A percentile compares a stretch with the other conserved stretches of the same genome.
phyloP scores from a whole-genome alignment of 495 filamentous ascomycete species.

The Barbatosphaeria neglecta region DNA sequence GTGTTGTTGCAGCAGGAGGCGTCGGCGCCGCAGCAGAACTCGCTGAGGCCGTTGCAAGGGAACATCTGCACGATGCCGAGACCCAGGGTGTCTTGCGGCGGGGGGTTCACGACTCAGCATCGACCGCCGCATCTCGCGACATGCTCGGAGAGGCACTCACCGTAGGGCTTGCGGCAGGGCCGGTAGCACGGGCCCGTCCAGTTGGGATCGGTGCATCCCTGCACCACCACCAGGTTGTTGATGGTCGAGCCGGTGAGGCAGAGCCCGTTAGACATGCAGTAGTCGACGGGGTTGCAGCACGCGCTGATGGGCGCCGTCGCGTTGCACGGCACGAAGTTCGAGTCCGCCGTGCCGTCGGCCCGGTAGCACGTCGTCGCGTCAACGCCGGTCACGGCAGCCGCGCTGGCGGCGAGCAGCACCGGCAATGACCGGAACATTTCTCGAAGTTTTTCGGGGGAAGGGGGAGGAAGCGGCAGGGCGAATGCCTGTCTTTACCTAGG shows the following conservation, averaged over 20 bases:
- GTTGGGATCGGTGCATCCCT: neutral
- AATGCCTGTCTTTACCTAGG: no score
- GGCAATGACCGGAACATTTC: no score
- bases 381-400: no score
- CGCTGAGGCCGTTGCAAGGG: neutral
- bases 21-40: neutral
- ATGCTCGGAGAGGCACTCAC: neutral
- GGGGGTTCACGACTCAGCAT: no score
- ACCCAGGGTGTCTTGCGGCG: neutral
- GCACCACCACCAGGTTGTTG: neutral
- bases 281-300: neutral
- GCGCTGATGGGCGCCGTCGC: neutral
- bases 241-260: neutral
- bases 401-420: no score
- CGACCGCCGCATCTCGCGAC: no score
- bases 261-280: neutral
- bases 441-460: no score
- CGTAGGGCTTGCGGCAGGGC: neutral
- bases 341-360: neutral
- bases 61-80: neutral
- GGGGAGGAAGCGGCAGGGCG: no score
- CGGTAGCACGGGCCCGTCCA: neutral
- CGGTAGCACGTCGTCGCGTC: neutral
- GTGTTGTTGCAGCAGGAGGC: neutral
- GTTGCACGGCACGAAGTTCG: neutral